Evolutionary conservation across 164 flowering plant species (phyloP).

Genomic region (Stephania yunnanensis): DNA sequence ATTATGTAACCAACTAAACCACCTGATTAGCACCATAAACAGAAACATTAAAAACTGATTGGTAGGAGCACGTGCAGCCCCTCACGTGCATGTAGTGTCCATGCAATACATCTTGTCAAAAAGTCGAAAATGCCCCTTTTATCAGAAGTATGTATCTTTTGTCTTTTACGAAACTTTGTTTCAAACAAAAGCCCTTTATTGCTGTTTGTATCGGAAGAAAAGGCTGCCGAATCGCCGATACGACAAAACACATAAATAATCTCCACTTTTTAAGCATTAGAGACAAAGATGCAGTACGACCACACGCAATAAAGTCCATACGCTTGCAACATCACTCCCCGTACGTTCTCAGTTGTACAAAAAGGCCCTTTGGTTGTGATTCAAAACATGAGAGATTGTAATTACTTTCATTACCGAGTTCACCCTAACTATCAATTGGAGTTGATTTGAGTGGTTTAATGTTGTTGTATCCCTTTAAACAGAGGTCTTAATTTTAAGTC

Average conservation of each 20-base stretch:
- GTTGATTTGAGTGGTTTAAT: no score
- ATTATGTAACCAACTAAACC: no score
- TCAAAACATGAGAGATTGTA: no score
- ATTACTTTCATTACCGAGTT: no score
- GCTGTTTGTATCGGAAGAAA: constrained; percentile 6
- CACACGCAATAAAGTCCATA: background rate
- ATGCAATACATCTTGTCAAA: background rate
- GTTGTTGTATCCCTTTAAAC: no score
- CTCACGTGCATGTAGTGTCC: background rate
- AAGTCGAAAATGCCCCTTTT: constrained; percentile 6
- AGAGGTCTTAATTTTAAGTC: no score
- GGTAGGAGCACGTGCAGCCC: background rate
- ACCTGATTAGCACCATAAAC: no score
- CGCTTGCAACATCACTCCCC: background rate
- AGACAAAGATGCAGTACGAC: background rate
- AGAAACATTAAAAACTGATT: background rate
- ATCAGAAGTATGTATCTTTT: background rate
- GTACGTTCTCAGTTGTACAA: background rate
- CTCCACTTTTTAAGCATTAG: background rate
- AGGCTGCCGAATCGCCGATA: constrained; percentile 4
- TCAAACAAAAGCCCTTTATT: background rate
- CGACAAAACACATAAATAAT: constrained; percentile 2
- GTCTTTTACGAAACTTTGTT: constrained; percentile 5
- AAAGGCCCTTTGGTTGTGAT: no score
- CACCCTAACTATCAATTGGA: no score